Base-by-base conservation (phyloP, 805 yeast species). In the Debaryomyces prosopidis region DNA sequence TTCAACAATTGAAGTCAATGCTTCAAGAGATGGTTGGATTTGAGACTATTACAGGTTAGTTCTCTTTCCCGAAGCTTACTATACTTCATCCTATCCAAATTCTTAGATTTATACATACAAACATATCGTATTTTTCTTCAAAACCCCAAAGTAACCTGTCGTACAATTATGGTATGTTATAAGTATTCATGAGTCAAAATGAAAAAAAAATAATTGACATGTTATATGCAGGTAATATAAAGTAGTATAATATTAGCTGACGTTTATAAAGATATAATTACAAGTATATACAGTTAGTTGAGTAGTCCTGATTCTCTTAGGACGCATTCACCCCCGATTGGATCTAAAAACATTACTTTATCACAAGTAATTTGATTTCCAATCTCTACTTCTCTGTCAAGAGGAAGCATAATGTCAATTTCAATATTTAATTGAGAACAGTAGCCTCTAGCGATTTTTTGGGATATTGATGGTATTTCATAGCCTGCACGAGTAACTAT, bases 321-420 rank as follows among this genome's bases (percentile, higher is more conserved):
- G 14, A 80, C 65, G 40, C 79, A 56, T 15, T 54, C 49, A 3
- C 77, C 79, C 10, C 57, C 66, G 1, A 65, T 47, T 2, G 76
- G 65, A 49, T 79, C 73, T 15, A 77, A 59, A 44, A 66, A 63
- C 14, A 76, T 44, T 12, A 84, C 65, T 42, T 69, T 65, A 15
- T 77, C 67, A 44, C 83, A 76, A 5, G 69, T 57, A 3, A 79
- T 54, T 16, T 65, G 61, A 45, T 76, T 77, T 3, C 86, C 86
- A 15, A 71, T 57, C 12, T 58, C 48, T 3, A 62, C 58, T 14
- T 57, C 55, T 7, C 45, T 35, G 11, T 51, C 47, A 9, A 37
- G 14, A 50, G 59, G 36, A 52, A 51, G 44, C 46, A 51, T 33
- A 10, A 79, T 57, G n/a, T 76, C 77, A 16, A 80, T 77, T 43